A percentile compares a stretch with the other conserved stretches of the same genome.
Conservation (phyloP, 176 grass and related monocot species). For the Oropetium thomaeum region DNA sequence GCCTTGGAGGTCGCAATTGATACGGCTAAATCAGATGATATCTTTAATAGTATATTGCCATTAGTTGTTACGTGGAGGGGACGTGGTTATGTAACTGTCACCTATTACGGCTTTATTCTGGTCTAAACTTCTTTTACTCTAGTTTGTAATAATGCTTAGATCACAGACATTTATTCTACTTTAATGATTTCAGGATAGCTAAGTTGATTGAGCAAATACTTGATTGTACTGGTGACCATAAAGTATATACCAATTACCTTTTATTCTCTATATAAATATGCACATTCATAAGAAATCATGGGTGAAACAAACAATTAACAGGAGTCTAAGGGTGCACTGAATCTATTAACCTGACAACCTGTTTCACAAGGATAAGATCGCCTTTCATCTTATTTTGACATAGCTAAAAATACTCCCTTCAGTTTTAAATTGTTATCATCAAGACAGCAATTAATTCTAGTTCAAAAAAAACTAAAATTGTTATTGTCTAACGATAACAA, state of each 20-base stretch:
- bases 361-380: slow-evolving; percentile 18
- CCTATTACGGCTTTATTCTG: slow-evolving; percentile 29
- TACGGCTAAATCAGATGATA: slow-evolving; percentile 13
- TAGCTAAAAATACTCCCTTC: too few relatives aligned
- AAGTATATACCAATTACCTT: slow-evolving; percentile 40
- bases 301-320: slow-evolving; percentile 47
- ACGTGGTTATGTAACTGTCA: slow-evolving; percentile 45
- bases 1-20: slow-evolving; percentile 15
- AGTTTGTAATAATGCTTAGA: slow-evolving; percentile 43
- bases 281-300: slow-evolving; percentile 46
- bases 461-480: too few relatives aligned
- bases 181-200: slow-evolving; percentile 53
- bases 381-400: slow-evolving; percentile 52
- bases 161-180: slow-evolving; percentile 37
- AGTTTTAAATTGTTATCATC: too few relatives aligned
- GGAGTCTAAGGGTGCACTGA: slow-evolving; percentile 26
- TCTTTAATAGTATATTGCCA: slow-evolving; percentile 19
- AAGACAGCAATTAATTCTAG: too few relatives aligned
- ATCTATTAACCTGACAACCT: slow-evolving; percentile 33
- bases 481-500: too few relatives aligned
- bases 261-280: slow-evolving; percentile 30
- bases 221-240: slow-evolving; percentile 47
- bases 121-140: slow-evolving; percentile 25
- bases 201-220: slow-evolving; percentile 43
- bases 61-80: slow-evolving; percentile 26